Percentiles rank a stretch among this genome's conserved stretches.
These are phyloP conservation scores for Eustoma russellianum DNA, from an alignment of 257 asterid species.

Conservation along the genomic window DNA sequence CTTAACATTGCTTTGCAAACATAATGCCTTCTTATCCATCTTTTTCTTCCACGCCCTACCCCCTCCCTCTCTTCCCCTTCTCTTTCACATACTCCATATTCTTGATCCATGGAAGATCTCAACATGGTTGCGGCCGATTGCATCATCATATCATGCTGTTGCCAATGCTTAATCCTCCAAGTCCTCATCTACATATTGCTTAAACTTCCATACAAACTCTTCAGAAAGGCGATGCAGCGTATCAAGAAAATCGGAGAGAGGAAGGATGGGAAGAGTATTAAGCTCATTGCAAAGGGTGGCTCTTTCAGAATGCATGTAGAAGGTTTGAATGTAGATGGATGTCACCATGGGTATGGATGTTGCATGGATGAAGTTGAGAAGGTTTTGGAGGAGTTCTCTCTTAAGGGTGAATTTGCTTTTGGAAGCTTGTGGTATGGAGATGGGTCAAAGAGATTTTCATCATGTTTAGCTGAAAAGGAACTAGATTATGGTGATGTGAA, in stretches of 20 bases:
- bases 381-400: conserved; percentile 53
- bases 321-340: conserved; percentile 15
- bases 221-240: conserved; percentile 36
- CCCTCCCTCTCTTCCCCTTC: conserved; percentile 1
- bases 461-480: conserved; percentile 32
- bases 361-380: conserved; percentile 67
- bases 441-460: conserved; percentile 19
- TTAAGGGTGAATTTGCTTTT: conserved; percentile 66
- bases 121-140: conserved; percentile 71
- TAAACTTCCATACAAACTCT: conserved; percentile 43
- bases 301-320: conserved; percentile 22
- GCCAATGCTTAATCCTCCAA: conserved; percentile 72
- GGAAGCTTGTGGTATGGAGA: conserved; percentile 76
- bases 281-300: conserved; percentile 19
- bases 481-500: conserved; percentile 44
- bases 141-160: conserved; percentile 72
- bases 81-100: neutral
- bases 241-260: conserved; percentile 31
- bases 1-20: conserved; percentile 28
- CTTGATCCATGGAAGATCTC: conserved; percentile 46
- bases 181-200: conserved; percentile 50
- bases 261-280: conserved; percentile 19
- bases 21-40: conserved; percentile 38
- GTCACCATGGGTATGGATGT: conserved; percentile 17
- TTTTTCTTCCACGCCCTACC: conserved; percentile 19